Evolutionary conservation across 164 flowering plant genomes (phyloP), one percentile per base, ranked within the genome.

Genomic region (Taxillus chinensis): DNA sequence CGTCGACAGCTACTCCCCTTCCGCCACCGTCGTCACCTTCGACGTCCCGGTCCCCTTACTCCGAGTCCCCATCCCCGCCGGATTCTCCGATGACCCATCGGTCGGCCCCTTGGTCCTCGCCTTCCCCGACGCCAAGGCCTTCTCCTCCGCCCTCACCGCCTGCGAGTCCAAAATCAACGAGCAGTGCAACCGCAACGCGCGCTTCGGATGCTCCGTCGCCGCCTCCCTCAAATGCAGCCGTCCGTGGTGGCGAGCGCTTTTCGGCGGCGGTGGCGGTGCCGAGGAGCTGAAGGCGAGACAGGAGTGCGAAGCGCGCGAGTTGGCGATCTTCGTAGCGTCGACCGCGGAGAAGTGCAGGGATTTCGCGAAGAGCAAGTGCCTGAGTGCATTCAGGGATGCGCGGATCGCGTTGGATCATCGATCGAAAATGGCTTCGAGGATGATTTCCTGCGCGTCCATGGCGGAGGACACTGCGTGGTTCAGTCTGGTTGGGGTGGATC

Each of bases 201-300:
- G 84, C 59, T 70, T 84, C 57, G 89, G 86, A 1, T 84, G 89
- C 78, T 71, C 89, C 54, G 60, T 84, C 14, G 15, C 58, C 61
- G 83, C 89, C 0, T 80, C 89, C 8, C 56, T 54, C 70, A 74
- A 65, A 59, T 84, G 89, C 61, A 74, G 67, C 62, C 75, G 82
- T 7, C 81, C 86, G 0, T 84, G 84, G 84, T 84, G 83, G 84
- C 64, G 70, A 45, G 3, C 63, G 3, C 58, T 81, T 12, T 3
- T 64, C 8, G 45, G 61, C 9, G 16, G 43, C 15, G 39, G 39
- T 42, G 81, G 83, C 8, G 14, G 51, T 6, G 49, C 40, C 12
- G 40, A 11, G 12, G 75, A 74, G 43, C 57, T 75, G 41, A 70
- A 45, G 51, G 83, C 78, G 60, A 63, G 83, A 45, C 86, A 73